Evolutionary conservation across 805 yeast genomes (phyloP), one percentile per base, ranked within the genome.

Genomic region (Lipomyces kockii): DNA sequence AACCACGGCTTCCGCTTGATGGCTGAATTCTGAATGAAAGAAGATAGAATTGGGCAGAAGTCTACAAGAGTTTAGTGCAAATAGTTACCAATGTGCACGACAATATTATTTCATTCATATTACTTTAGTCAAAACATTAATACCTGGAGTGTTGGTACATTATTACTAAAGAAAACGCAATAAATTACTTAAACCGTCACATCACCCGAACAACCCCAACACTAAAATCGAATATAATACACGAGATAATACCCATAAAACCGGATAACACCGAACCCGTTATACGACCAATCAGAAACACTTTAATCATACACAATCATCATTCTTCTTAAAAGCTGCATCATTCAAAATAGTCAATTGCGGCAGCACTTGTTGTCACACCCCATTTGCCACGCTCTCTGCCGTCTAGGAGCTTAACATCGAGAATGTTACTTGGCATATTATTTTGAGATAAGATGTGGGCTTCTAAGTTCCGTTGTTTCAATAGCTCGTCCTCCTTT

Each of bases 371-470:
- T 8, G 75, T 67, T 11, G 77, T 74, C 1, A 79, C 80, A 5
- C 82, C 83, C 83, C 83, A 80, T 58, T 80, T 80, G 58, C 78
- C 82, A 9, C 82, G 64, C 39, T 79, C 81, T 2, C 82, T 69
- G 52, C 83, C 83, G 62, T 80, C 83, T 8, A 14, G 32, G 4
- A 76, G 66, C 32, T 76, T 68, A 46, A 72, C 72, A 25, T 74
- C 62, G 6, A 74, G 69, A 2, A 80, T 76, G 20, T 76, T 65
- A 49, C 69, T 69, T 43, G 76, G 69, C 27, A 76, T 69, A 1
- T 69, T 74, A 32, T 76, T 74, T 5, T 58, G 46, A 22, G 60
- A 61, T 27, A 61, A 8, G 49, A 65, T 67, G 39, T 61, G 54
- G 66, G 61, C 65, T 35, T 61, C 62, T 39, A 67, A 14, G 11